Percentiles rank a stretch among this genome's conserved stretches.
Conservation (phyloP, 2,329 filamentous ascomycete genomes). For the Proliferodiscus dingleyae region DNA sequence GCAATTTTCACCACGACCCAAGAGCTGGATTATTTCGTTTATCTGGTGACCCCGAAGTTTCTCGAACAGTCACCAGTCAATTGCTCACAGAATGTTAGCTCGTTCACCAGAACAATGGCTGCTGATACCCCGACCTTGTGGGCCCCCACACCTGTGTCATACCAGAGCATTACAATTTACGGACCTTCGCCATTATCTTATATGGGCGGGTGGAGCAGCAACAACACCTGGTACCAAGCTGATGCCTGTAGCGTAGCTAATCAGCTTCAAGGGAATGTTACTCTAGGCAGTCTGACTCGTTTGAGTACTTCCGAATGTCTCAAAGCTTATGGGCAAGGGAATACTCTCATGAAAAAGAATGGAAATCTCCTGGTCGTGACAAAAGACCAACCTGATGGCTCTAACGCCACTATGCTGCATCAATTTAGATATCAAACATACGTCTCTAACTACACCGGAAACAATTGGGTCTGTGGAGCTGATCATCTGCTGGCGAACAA, state of each 20-base stretch:
- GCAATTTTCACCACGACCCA: conserved; percentile 18
- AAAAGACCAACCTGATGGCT: conserved; percentile 9
- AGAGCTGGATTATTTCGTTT: conserved; percentile 20
- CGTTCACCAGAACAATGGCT: conserved; percentile 1
- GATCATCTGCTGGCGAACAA: conserved; percentile 14
- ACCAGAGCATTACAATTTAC: too few relatives aligned
- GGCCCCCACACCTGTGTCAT: too few relatives aligned
- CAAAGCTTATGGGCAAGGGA: conserved; percentile 15
- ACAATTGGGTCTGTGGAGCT: conserved; percentile 21
- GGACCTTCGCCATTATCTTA: too few relatives aligned
- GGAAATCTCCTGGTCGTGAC: conserved; percentile 21
- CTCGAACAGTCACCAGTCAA: conserved; percentile 7
- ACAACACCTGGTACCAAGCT: too few relatives aligned
- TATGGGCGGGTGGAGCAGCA: too few relatives aligned
- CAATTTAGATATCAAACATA: conserved; percentile 17
- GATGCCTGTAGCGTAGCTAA: conserved; percentile 8
- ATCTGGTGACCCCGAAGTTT: conserved; percentile 17
- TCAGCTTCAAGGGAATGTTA: conserved; percentile 7
- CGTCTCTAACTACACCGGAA: conserved; percentile 18
- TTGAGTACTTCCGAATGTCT: conserved; percentile 19
- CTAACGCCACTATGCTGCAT: conserved; percentile 14
- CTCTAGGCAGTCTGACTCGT: conserved; percentile 5
- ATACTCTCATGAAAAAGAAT: conserved; percentile 8
- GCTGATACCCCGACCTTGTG: too few relatives aligned
- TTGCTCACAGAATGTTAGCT: conserved; percentile 7